A percentile compares a stretch with the other conserved stretches of the same genome.
Evolutionary conservation across 305 asterid species (phyloP).

Genomic region (Fraxinus latifolia): DNA sequence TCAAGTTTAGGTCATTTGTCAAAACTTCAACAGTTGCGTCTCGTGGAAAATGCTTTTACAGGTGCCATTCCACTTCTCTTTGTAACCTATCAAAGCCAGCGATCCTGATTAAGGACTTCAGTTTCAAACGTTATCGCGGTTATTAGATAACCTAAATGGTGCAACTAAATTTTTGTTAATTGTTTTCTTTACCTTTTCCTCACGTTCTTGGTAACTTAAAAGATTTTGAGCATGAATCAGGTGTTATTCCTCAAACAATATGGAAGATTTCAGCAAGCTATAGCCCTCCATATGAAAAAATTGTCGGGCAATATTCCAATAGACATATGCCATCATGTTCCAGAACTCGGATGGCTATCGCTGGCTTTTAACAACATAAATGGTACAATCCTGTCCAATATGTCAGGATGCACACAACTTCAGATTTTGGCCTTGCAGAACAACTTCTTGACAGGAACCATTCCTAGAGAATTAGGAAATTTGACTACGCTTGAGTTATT

Average conservation of each 20-base stretch:
- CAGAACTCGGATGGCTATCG: not conserved
- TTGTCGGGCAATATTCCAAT: not conserved
- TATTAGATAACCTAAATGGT: no score
- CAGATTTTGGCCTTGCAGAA: not conserved
- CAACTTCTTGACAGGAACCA: constrained; percentile 3
- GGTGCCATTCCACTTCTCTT: not conserved
- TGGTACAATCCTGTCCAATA: not conserved
- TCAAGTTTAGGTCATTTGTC: no score
- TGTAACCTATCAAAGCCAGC: no score
- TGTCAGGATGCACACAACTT: constrained; percentile 1
- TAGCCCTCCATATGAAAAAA: not conserved
- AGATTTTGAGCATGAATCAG: not conserved
- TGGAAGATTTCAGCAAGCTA: not conserved
- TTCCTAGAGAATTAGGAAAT: constrained; percentile 21
- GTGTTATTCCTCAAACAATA: not conserved
- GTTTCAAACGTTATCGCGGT: no score
- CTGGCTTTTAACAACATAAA: not conserved
- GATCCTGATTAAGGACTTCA: no score
- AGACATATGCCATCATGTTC: not conserved
- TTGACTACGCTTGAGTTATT: constrained; percentile 2
- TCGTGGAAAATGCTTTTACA: not conserved
- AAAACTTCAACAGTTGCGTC: not conserved
- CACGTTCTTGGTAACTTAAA: no score
- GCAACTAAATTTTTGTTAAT: no score
- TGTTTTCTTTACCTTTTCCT: no score